These are phyloP conservation scores for Pseudogymnoascus sp. DNA, from an alignment of 2,329 filamentous ascomycete species.

Conservation along the genomic window DNA sequence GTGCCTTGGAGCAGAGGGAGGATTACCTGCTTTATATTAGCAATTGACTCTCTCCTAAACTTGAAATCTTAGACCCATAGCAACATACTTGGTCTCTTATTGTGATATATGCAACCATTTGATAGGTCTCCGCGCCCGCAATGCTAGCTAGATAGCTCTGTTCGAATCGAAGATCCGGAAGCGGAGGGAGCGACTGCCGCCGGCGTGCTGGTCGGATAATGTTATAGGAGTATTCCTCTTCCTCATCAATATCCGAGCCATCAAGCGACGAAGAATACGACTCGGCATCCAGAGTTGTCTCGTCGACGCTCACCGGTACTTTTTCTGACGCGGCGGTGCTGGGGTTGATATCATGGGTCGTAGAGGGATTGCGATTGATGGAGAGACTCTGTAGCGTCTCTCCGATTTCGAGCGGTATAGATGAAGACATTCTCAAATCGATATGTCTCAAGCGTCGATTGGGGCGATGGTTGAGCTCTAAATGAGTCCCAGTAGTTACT, in stretches of 20 bases:
- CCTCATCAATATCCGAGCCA: constrained; percentile 31
- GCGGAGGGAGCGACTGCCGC: constrained; percentile 47
- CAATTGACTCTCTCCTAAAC: not conserved
- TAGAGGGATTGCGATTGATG: constrained; percentile 65
- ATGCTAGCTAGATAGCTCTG: constrained; percentile 96
- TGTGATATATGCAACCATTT: constrained; percentile 76
- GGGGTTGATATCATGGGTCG: constrained; percentile 69
- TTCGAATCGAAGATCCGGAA: constrained; percentile 91
- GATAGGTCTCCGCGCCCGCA: constrained; percentile 68
- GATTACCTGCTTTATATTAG: constrained; percentile 50
- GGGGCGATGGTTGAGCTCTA: not conserved
- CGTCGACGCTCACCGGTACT: constrained; percentile 45
- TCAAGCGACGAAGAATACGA: constrained; percentile 25
- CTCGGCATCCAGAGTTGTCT: constrained; percentile 22
- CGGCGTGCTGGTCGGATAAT: constrained; percentile 50
- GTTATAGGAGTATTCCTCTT: constrained; percentile 60
- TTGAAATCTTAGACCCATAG: not conserved
- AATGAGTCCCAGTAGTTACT: not conserved
- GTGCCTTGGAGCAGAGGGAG: constrained; percentile 83
- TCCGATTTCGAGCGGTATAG: constrained; percentile 55
- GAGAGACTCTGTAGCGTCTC: constrained; percentile 74
- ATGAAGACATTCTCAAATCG: constrained; percentile 11
- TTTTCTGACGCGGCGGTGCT: constrained; percentile 65
- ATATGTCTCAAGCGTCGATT: not conserved
- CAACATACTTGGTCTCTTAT: constrained; percentile 70